phyloP scores from a whole-genome alignment of 2,329 filamentous ascomycete species.

The Westerdykella ornata region DNA sequence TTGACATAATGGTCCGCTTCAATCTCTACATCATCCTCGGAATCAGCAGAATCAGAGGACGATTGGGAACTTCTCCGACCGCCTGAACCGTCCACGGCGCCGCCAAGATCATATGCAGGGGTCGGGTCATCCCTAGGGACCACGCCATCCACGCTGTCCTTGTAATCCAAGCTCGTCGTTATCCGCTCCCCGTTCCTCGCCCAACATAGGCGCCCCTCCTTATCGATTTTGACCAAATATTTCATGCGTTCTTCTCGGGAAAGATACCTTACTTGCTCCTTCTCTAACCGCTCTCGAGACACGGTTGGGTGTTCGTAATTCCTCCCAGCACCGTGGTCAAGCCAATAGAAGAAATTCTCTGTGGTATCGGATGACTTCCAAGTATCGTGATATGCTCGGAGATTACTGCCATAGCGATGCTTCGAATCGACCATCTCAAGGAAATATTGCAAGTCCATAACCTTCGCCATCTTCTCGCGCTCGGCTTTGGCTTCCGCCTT shows the following conservation, averaged over 20 bases:
- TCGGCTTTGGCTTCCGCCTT: conserved; percentile 49
- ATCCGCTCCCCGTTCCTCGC: conserved; percentile 74
- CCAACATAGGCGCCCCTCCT: conserved; percentile 73
- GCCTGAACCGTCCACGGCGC: conserved; percentile 16
- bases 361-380: conserved; percentile 73
- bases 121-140: conserved; percentile 39
- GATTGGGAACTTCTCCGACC: conserved; percentile 17
- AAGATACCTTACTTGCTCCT: conserved; percentile 76
- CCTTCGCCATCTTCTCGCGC: conserved; percentile 61
- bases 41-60: conserved; percentile 33
- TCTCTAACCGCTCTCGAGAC: conserved; percentile 66
- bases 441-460: conserved; percentile 83
- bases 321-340: conserved; percentile 73
- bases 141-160: conserved; percentile 66
- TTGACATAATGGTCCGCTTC: conserved; percentile 60
- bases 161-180: conserved; percentile 67
- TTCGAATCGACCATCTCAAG: conserved; percentile 79
- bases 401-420: conserved; percentile 78
- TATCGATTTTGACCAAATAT: conserved; percentile 72
- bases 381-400: conserved; percentile 72
- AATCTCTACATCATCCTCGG: conserved; percentile 51
- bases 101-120: conserved; percentile 36
- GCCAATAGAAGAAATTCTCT: conserved; percentile 92
- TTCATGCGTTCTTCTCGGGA: conserved; percentile 72
- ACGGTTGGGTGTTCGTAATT: conserved; percentile 63